Base-by-base conservation (phyloP, 345 rosid genomes). In the Lagerstroemia speciosa region DNA sequence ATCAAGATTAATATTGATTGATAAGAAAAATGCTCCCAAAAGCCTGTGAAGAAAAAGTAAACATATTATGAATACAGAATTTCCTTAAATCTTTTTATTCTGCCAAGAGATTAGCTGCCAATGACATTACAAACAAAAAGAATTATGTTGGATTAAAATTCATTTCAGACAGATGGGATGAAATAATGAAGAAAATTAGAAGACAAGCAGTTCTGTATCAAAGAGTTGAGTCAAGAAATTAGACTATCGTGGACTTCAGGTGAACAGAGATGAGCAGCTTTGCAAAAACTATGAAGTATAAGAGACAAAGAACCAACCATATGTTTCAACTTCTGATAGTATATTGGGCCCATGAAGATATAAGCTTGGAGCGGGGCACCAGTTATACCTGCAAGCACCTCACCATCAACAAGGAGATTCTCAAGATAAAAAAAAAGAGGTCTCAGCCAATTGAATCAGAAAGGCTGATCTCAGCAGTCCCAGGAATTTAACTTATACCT, bases 341-440 rank as follows among this genome's bases (percentile, higher is more conserved):
- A 93, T 75, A 93, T 87, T 53, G 98, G 97, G 40, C 97, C 98
- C 96, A 91, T 93, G 79, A 93, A 93, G 65, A 93, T 87, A 78
- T 89, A 93, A 9, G 97, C 81, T 72, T 93, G 88, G 67, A 93
- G 78, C 40, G 98, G 97, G 74, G 83, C 78, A 33, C 97, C 98
- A 30, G 95, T 86, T 75, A 93, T 83, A 71, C 98, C 95, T 93
- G 85, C 58, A 70, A 43, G 78, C 34, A 30, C 14, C 46, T 29
- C 62, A 67, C 70, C 34, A 67, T 52, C 60, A 38, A 31, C n/a
- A 45, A n/a, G 22, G n/a, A 24, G 24, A 34, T 37, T 37, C 32
- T 43, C 27, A 9, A n/a, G n/a, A n/a, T 33, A 33, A 33, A 19
- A 37, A 33, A n/a, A n/a, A n/a, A n/a, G n/a, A n/a, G n/a, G 20